Evolutionary conservation across 1,139 yeast species (phyloP).

Genomic region (Hyphopichia wangnamkhiaoensis): DNA sequence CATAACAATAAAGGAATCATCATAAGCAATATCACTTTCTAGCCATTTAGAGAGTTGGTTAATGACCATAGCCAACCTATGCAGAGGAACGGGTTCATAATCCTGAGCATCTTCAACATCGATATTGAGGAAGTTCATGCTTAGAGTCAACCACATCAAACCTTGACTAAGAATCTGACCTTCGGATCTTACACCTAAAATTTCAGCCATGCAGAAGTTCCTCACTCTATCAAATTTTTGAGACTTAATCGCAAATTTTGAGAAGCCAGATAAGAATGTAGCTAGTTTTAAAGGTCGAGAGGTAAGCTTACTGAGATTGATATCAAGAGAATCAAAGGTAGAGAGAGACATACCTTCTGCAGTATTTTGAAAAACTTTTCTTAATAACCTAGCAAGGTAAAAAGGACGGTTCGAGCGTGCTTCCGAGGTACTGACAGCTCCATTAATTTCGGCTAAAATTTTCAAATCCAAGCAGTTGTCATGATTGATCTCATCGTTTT

Average conservation of each 20-base stretch:
- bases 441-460: not conserved
- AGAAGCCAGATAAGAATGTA: conserved; percentile 36
- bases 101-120: conserved; percentile 23
- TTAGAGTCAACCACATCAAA: conserved; percentile 47
- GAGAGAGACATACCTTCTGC: conserved; percentile 29
- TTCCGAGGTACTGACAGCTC: not conserved
- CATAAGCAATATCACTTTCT: conserved; percentile 64
- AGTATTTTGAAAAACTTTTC: conserved; percentile 19
- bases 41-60: conserved; percentile 56
- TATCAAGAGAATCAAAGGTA: conserved; percentile 25
- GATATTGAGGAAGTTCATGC: conserved; percentile 47
- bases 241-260: conserved; percentile 32
- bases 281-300: conserved; percentile 39
- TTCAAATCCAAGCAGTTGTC: not conserved
- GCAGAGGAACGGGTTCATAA: conserved; percentile 51
- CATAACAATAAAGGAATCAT: conserved; percentile 48
- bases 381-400: conserved; percentile 30
- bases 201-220: conserved; percentile 63
- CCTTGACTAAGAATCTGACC: conserved; percentile 44
- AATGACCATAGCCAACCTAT: conserved; percentile 61
- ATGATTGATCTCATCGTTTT: not conserved
- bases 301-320: conserved; percentile 31
- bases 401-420: conserved; percentile 8
- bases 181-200: conserved; percentile 52
- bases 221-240: conserved; percentile 52